Percentiles rank a stretch among this genome's conserved stretches.
Conservation (phyloP, 306 rosid species). For the Vigna radiata region DNA sequence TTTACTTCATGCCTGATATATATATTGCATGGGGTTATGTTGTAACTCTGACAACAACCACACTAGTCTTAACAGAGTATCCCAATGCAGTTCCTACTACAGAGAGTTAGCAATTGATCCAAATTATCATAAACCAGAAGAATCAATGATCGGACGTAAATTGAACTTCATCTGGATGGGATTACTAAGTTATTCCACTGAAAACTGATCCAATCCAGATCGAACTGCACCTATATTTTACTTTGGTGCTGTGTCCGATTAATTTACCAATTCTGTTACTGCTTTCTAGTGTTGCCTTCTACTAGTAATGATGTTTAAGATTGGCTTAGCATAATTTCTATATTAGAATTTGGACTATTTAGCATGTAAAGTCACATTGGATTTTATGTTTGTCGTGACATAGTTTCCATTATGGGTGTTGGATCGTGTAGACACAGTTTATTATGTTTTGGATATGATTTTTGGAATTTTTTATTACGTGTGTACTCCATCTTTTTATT, state of each 20-base stretch:
- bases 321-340: background rate
- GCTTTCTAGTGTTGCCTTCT: background rate
- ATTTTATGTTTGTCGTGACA: background rate
- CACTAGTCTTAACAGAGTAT: background rate
- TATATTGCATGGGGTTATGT: conserved; percentile 2
- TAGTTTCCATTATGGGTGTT: background rate
- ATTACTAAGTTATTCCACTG: background rate
- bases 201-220: background rate
- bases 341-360: background rate
- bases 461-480: background rate
- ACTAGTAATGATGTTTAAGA: background rate
- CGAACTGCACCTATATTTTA: background rate
- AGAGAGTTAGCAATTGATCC: background rate
- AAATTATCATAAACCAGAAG: background rate
- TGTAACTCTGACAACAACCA: background rate
- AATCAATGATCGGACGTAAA: background rate
- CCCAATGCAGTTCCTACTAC: background rate
- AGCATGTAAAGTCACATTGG: background rate
- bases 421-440: background rate
- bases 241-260: background rate
- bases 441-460: background rate
- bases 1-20: conserved; percentile 1
- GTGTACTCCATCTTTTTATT: background rate
- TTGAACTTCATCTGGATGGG: background rate
- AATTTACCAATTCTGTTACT: background rate